Base-by-base conservation (phyloP, 495 filamentous ascomycete genomes). In the Penicillium chermesinum region DNA sequence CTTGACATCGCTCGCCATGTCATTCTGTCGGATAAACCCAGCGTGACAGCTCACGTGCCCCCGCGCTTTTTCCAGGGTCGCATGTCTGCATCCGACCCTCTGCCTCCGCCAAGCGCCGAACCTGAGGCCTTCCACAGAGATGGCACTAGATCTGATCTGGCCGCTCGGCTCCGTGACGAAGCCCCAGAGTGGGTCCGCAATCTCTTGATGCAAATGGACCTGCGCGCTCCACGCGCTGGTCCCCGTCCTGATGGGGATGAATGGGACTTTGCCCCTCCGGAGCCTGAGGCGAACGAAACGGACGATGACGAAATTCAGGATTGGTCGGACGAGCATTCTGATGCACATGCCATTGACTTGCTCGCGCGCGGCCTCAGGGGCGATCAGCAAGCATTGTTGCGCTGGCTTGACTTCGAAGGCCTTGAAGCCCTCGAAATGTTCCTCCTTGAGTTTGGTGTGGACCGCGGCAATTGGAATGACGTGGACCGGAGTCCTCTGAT, bases 1-100 rank as follows among this genome's bases (percentile, higher is more conserved):
- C 59, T 80, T 2, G 75, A 83, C 41, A 78, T 89, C 45, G 89
- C 88, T 1, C 78, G 93, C 20, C 87, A 91, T 62, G 77, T 91
- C 16, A 78, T 91, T 39, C 71, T 96, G 3, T 82, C 87, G 2
- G 87, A 91, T 53, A 79, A 77, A 0, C 86, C 83, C 0, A 60
- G 54, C 20, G 72, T 73, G 3, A 75, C 66, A 10, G 70, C 69
- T 13, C 65, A 72, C 52, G 62, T 75, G 15, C 72, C 72, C 4
- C 55, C 49, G 25, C 65, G 61, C 14, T 75, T 71, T 50, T 64
- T 71, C 10, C 62, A 66, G 9, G 67, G 64, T 18, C 69, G 66
- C 16, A 62, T 75, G 10, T 75, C 72, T 2, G 54, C 72, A 4
- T 72, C 70, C 10, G 72, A 75, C 22, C 72, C 72, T 25, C 63